Base-by-base conservation (phyloP, 1,139 yeast genomes). In the Yamadazyma taylorii region DNA sequence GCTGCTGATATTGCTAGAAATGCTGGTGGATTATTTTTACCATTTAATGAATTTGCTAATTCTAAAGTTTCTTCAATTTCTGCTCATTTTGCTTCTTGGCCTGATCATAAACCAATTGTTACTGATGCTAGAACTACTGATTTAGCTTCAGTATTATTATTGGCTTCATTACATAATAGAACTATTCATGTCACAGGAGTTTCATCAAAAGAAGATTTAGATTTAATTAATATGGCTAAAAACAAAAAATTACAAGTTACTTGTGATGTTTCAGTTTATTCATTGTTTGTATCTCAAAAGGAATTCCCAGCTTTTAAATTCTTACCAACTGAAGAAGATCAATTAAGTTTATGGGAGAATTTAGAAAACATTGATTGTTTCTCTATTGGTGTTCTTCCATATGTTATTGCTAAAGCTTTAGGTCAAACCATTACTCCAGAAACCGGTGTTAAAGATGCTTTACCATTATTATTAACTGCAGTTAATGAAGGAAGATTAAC, bases 51-150 rank as follows among this genome's bases (percentile, higher is more conserved):
- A 48, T 77, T 85, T 56, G 75, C 81, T 36, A 71, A 75, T 55
- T 74, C 78, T 50, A 84, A 83, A 55, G 87, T 90, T 37, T 76
- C 90, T 17, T 73, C 85, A 24, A 82, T 88, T 34, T 80, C 95
- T 27, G 75, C 85, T 29, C 94, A 88, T 53, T 82, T 89, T 52
- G 78, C 82, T 46, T 68, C 79, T 32, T 90, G 97, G 97, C 96
- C 96, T 38, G 71, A 74, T 38, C 64, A 66, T 56, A 89, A 88
- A 69, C 94, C 95, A 45, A 85, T 92, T 47, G 76, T 90, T 49
- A 88, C 96, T 33, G 97, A 92, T 64, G 97, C 97, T 33, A 82
- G 80, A 60, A 81, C 94, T 21, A 86, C 97, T 32, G 94, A 88
- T 56, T 74, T 92, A 55, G 97, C 98, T 15, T 85, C 96, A 5